Evolutionary conservation across 169 alveolate species (phyloP), one percentile per base, ranked within the genome.

Genomic region (Eimeria necatrix): DNA sequence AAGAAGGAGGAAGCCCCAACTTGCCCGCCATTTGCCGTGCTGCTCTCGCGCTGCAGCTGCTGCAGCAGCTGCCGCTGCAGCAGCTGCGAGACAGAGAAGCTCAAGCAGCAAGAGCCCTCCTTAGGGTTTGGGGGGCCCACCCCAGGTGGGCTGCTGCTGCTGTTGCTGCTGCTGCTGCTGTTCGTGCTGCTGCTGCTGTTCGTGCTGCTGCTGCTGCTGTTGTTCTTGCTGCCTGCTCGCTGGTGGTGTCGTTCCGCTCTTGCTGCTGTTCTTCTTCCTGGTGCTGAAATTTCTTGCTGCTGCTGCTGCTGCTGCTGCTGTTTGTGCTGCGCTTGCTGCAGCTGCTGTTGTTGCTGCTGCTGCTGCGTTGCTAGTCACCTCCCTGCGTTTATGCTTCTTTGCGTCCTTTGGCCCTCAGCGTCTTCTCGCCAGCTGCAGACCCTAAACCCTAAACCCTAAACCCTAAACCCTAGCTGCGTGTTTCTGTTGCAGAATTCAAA

Each of bases 1-100:
- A 99, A 96, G 99, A 98, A 96, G 98, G 99, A 12, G 99, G 99
- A 48, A 99, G 99, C 26, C 99, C 99, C 10, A 98, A 98, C 93
- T 97, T 98, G n/a, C 96, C 98, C 48, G 99, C 98, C 4, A 96
- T 97, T 94, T 96, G 98, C 48, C 97, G 99, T 92, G 97, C 98
- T 32, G 99, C 99, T n/a, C 94, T 97, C 73, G 97, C 96, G 12
- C 96, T 96, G 84, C 96, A 96, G 41, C 95, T 98, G 95, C 95
- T 98, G 97, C 94, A 85, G 96, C 89, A 96, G 97, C 59, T 96
- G 95, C 53, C 97, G 94, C 52, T 46, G 81, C 24, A 83, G 95
- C 68, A 95, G 95, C 76, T 93, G 52, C 22, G 60, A 61, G 16
- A 81, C 52, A 89, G 98, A 84, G 95, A 94, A 51, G 91, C 60